Conservation (phyloP, 768 basidiomycete genomes). For the Scleroderma bovista region DNA sequence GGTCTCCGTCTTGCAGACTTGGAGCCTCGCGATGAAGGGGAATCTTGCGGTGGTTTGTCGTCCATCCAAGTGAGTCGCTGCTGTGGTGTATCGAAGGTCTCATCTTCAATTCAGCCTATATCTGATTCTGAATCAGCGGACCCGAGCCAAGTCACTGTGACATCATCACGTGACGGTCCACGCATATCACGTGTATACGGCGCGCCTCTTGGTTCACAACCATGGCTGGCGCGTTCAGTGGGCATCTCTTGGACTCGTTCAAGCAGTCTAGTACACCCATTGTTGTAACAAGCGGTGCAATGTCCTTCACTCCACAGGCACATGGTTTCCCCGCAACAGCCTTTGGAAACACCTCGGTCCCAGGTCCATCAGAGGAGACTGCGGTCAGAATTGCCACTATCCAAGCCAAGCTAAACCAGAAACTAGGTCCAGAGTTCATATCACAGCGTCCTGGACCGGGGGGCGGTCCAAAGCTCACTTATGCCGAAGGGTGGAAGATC, state of each 20-base stretch:
- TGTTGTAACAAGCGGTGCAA: constrained; percentile 46
- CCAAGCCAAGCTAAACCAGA: constrained; percentile 78
- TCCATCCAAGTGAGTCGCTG: too few species aligned
- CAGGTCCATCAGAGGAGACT: constrained; percentile 52
- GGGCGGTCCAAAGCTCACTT: constrained; percentile 82
- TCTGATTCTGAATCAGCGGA: too few species aligned
- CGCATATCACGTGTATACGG: too few species aligned
- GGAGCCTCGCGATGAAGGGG: too few species aligned
- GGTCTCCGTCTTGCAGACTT: too few species aligned
- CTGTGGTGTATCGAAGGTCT: too few species aligned
- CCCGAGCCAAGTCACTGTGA: too few species aligned
- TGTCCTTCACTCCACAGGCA: constrained; percentile 57
- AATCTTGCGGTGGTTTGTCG: too few species aligned
- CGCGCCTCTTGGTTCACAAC: background rate
- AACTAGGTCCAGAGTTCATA: constrained; percentile 92
- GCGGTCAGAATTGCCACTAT: constrained; percentile 62
- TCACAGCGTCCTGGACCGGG: constrained; percentile 85
- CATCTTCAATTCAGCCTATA: too few species aligned
- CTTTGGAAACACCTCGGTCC: constrained; percentile 1
- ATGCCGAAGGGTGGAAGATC: constrained; percentile 96
- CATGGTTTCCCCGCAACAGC: constrained; percentile 40
- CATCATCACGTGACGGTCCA: too few species aligned
- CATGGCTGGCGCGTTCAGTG: constrained; percentile 59
- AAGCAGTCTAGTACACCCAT: constrained; percentile 20
- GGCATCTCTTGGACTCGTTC: constrained; percentile 50